Base-by-base conservation (phyloP, 2,329 filamentous ascomycete genomes). In the Emmonsiellopsis sp. region DNA sequence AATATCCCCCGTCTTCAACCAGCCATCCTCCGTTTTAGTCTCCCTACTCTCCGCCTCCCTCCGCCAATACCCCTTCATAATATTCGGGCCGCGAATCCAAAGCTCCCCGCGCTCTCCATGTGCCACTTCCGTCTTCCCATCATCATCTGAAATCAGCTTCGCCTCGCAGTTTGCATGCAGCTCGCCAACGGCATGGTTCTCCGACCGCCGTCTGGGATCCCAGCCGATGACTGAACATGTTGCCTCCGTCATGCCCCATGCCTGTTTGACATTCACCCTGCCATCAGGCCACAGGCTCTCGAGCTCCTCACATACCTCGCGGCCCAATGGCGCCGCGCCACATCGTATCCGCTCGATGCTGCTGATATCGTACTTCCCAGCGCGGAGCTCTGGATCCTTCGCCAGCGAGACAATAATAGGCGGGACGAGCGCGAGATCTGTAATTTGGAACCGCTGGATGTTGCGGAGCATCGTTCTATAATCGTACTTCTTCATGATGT, bases 221-320 rank as follows among this genome's bases (percentile, higher is more conserved):
- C 83, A 89, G 4, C 51, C 31, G 16, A 47, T 15, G 1, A 11
- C 49, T 3, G 26, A 31, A 10, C 45, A 48, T 31, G 45, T 48
- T 10, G 45, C 31, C 68, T 93, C 88, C 1, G 88, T 93, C 88
- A 93, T 91, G 4, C 89, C 89, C 85, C 87, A 93, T 3, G 87
- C 89, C 67, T 92, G 87, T 64, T 77, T 79, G 26, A 83, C 63
- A 58, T 78, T 79, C 26, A 81, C 68, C 26, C 66, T 62, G 30
- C 49, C 44, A 10, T 73, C 70, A 2, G 57, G 64, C 75, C 82
- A 82, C 52, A 83, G 63, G 54, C 72, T 76, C 64, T 85, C 77
- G 9, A 82, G 77, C 58, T 84, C 81, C 8, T 74, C 73, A 52
- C 73, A 74, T 1, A 81, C 72, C 55, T 85, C 80, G 13, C 63